Conservation (phyloP, 352 stramenopile genomes). For the Lagenidium giganteum region DNA sequence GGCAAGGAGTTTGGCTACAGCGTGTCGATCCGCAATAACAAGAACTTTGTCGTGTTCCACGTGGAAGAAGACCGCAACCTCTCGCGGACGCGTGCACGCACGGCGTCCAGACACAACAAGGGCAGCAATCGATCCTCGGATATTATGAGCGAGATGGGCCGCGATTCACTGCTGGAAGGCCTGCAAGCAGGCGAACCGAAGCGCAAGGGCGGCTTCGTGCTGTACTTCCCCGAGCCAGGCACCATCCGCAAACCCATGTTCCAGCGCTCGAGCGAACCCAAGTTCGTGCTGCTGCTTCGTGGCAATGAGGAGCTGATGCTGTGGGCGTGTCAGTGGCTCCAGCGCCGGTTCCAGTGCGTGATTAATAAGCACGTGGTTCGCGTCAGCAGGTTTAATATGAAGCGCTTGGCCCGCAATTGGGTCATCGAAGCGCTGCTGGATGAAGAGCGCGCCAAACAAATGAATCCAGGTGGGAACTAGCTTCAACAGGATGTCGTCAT, state of each 20-base stretch:
- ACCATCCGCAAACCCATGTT: too few species aligned
- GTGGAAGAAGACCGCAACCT: constrained; percentile 41
- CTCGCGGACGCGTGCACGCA: background rate
- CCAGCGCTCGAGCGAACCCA: constrained; percentile 31
- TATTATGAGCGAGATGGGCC: too few species aligned
- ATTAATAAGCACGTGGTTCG: constrained; percentile 41
- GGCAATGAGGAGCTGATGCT: constrained; percentile 48
- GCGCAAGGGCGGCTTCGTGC: constrained; percentile 36
- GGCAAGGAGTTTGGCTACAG: constrained; percentile 56
- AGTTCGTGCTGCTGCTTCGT: constrained; percentile 55
- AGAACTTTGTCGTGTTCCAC: constrained; percentile 50
- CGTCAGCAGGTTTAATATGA: constrained; percentile 44
- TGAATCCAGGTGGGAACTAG: constrained; percentile 1
- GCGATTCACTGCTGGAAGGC: too few species aligned
- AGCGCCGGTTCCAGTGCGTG: constrained; percentile 70
- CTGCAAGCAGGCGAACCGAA: background rate
- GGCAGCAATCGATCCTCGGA: constrained; percentile 1
- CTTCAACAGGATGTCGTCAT: too few species aligned
- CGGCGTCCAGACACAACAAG: too few species aligned
- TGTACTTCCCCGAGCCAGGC: constrained; percentile 46
- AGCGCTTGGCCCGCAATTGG: constrained; percentile 46
- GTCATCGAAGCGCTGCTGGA: constrained; percentile 29
- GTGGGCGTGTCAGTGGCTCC: constrained; percentile 56
- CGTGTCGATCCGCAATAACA: constrained; percentile 49
- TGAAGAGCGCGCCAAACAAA: constrained; percentile 2